Evolutionary conservation across 2,329 filamentous ascomycete genomes (phyloP).

Genomic region (Elsinoe batatas): DNA sequence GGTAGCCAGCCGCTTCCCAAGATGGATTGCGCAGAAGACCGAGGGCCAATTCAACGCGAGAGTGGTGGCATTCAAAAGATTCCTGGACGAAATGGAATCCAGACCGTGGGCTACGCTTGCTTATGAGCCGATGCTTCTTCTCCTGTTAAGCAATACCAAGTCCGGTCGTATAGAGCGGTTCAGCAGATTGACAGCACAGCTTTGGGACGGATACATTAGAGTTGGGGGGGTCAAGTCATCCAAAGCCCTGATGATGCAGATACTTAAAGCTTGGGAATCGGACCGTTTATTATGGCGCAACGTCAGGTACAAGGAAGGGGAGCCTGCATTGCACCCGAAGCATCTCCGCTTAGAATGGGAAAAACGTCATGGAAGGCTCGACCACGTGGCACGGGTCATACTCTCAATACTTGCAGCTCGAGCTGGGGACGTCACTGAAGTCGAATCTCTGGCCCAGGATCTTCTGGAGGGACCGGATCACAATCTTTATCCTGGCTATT

Average conservation of each 20-base stretch:
- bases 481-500: slow-evolving; percentile 6
- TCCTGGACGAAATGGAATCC: neutral
- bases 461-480: neutral
- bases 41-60: neutral
- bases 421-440: slow-evolving; percentile 25
- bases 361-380: slow-evolving; percentile 22
- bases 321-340: neutral
- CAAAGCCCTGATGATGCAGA: neutral
- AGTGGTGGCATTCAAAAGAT: neutral
- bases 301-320: neutral
- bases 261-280: slow-evolving; percentile 3
- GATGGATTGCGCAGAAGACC: neutral
- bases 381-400: slow-evolving; percentile 16
- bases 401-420: slow-evolving; percentile 19
- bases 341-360: slow-evolving; percentile 9
- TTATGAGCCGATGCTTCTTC: slow-evolving; percentile 5
- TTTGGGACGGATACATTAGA: neutral
- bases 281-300: neutral
- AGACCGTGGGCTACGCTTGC: neutral
- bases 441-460: slow-evolving; percentile 18
- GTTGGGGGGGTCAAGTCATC: neutral
- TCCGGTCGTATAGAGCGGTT: neutral
- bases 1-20: neutral
- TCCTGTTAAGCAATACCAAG: neutral
- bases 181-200: neutral